Percentiles rank a stretch among this genome's conserved stretches.
These are phyloP conservation scores for Candida sphagnicola DNA, from an alignment of 805 yeast genomes.

Conservation along the genomic window DNA sequence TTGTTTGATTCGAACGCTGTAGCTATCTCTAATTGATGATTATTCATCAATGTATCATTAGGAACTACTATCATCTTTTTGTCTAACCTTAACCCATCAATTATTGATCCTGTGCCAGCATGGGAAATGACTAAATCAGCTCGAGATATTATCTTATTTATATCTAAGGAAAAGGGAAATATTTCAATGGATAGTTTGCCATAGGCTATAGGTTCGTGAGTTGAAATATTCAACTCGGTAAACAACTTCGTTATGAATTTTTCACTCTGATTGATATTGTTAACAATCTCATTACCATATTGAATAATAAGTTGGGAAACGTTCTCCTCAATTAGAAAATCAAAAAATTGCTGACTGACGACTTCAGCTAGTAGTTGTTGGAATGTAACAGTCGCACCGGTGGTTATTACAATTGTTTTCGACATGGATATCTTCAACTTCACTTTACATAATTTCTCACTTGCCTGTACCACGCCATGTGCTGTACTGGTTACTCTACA, in stretches of 20 bases:
- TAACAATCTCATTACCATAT: slow-evolving; percentile 29
- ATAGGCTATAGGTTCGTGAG: slow-evolving; percentile 7
- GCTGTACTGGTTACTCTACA: too few species aligned
- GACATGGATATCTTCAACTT: too few species aligned
- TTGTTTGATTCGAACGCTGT: slow-evolving; percentile 10
- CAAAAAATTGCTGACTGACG: slow-evolving; percentile 30
- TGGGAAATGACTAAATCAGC: slow-evolving; percentile 75
- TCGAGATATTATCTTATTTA: slow-evolving; percentile 32
- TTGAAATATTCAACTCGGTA: slow-evolving; percentile 7
- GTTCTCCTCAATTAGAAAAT: slow-evolving; percentile 28
- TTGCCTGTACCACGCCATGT: too few species aligned
- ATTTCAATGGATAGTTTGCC: slow-evolving; percentile 10
- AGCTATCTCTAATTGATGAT: slow-evolving; percentile 82
- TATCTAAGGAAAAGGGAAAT: slow-evolving; percentile 21
- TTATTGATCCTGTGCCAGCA: slow-evolving; percentile 88
- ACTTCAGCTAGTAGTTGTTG: slow-evolving; percentile 48
- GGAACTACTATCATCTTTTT: slow-evolving; percentile 67
- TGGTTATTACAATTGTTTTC: slow-evolving; percentile 52
- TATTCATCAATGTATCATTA: slow-evolving; percentile 74
- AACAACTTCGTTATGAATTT: slow-evolving; percentile 17
- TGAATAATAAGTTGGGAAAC: slow-evolving; percentile 27
- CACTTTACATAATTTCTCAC: too few species aligned
- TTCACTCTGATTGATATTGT: slow-evolving; percentile 19
- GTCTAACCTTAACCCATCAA: slow-evolving; percentile 61
- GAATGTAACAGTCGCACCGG: slow-evolving; percentile 92